Conservation (phyloP, 306 rosid species). For the Quercus robur region DNA sequence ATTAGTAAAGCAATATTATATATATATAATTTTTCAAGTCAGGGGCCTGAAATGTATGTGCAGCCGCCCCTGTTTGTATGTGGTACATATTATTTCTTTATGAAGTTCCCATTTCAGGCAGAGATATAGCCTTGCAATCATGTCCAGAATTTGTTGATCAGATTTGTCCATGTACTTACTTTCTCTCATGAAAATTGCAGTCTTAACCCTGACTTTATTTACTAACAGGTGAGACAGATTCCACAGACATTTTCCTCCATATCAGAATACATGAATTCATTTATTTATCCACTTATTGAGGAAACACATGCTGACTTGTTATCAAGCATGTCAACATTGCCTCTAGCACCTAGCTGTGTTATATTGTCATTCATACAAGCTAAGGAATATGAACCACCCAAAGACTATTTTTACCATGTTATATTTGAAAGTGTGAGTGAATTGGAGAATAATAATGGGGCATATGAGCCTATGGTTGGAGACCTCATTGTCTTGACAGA, state of each 20-base stretch:
- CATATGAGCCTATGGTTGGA: conserved; percentile 41
- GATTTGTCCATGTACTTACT: not conserved
- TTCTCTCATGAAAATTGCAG: not conserved
- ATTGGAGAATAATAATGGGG: not conserved
- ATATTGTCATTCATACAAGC: conserved; percentile 13
- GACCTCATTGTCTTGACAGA: conserved; percentile 49
- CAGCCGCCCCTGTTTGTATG: too few relatives aligned
- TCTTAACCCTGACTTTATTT: not conserved
- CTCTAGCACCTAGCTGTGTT: conserved; percentile 33
- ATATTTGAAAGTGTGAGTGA: not conserved
- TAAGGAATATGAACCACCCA: not conserved
- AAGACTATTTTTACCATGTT: conserved; percentile 21
- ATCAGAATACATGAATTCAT: conserved; percentile 36
- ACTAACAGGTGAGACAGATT: conserved; percentile 39
- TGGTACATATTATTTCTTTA: too few relatives aligned
- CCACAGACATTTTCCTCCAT: conserved; percentile 39
- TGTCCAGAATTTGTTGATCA: not conserved
- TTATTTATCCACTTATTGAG: conserved; percentile 45
- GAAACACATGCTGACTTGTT: conserved; percentile 50
- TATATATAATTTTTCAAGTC: too few relatives aligned
- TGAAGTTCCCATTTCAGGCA: too few relatives aligned
- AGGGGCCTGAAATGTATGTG: too few relatives aligned
- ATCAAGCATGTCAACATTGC: conserved; percentile 28
- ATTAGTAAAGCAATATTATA: too few relatives aligned
- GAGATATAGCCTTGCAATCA: not conserved